Evolutionary conservation across 78 protist genomes (phyloP).

Genomic region (Planoprotostelium fungivorum): DNA sequence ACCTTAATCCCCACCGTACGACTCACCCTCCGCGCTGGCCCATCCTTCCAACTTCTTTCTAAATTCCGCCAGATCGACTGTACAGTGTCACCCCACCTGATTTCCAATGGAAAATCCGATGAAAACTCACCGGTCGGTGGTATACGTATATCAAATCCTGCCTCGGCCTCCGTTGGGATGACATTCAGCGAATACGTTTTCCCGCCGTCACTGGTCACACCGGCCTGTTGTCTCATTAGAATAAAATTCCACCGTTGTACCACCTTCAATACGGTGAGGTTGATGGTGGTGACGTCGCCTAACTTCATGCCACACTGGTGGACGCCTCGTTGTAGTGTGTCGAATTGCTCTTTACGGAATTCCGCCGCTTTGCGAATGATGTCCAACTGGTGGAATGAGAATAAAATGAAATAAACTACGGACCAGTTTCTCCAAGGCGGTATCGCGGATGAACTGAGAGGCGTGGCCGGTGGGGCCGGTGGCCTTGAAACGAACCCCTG

Average conservation of each 20-base stretch:
- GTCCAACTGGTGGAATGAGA: conserved; percentile 17
- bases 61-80: conserved; percentile 36
- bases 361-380: conserved; percentile 33
- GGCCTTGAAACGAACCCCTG: conserved; percentile 54
- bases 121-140: conserved; percentile 43
- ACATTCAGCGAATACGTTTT: conserved; percentile 60
- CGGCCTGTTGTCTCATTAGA: too few relatives aligned
- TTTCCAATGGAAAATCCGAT: neutral
- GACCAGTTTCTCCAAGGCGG: conserved; percentile 59
- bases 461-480: conserved; percentile 86
- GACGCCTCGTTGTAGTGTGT: conserved; percentile 31
- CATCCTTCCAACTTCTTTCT: conserved; percentile 52
- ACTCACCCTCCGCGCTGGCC: conserved; percentile 49
- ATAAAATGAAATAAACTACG: neutral
- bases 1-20: too few relatives aligned
- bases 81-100: neutral
- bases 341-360: conserved; percentile 55
- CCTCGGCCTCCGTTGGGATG: conserved; percentile 69
- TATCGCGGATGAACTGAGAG: conserved; percentile 58
- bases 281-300: conserved; percentile 84
- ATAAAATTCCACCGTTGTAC: neutral
- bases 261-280: conserved; percentile 62
- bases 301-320: conserved; percentile 46
- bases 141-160: conserved; percentile 80
- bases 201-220: conserved; percentile 41